Percentiles rank a stretch among this genome's conserved stretches.
phyloP scores from a whole-genome alignment of 2,329 filamentous ascomycete genomes.

The Colletotrichum karsti region DNA sequence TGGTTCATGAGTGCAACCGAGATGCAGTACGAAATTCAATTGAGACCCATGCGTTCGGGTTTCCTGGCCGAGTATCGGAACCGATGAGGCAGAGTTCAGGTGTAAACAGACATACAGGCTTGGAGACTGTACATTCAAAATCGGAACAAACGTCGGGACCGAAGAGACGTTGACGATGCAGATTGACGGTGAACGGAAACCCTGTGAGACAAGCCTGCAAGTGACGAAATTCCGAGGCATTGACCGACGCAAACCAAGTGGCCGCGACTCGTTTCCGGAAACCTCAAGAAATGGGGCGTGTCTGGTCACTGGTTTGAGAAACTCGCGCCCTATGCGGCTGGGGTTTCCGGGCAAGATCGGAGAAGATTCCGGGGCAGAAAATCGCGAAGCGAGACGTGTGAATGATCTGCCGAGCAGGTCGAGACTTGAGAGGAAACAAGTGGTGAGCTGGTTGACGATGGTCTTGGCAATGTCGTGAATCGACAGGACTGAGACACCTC shows the following conservation, averaged over 20 bases:
- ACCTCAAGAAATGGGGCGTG: background rate
- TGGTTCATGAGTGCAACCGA: background rate
- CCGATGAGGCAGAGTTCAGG: too few relatives aligned
- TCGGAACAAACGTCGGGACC: too few relatives aligned
- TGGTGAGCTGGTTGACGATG: background rate
- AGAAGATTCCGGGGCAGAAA: background rate
- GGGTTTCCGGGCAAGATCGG: background rate
- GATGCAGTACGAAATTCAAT: background rate
- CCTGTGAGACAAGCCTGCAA: too few relatives aligned
- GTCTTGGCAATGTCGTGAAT: background rate
- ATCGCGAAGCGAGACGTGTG: background rate
- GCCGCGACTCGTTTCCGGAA: background rate
- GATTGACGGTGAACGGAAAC: too few relatives aligned
- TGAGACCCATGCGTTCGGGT: background rate
- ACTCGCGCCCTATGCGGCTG: background rate
- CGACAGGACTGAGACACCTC: background rate
- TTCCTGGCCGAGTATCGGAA: too few relatives aligned
- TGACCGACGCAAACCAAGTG: too few relatives aligned
- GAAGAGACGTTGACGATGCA: too few relatives aligned
- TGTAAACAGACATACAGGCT: too few relatives aligned
- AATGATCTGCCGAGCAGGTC: background rate
- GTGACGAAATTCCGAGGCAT: too few relatives aligned
- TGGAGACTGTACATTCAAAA: too few relatives aligned
- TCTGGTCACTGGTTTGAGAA: background rate
- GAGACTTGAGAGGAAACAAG: constrained; percentile 8